Evolutionary conservation across 768 basidiomycete species (phyloP).

Genomic region (Crepidotus variabilis): DNA sequence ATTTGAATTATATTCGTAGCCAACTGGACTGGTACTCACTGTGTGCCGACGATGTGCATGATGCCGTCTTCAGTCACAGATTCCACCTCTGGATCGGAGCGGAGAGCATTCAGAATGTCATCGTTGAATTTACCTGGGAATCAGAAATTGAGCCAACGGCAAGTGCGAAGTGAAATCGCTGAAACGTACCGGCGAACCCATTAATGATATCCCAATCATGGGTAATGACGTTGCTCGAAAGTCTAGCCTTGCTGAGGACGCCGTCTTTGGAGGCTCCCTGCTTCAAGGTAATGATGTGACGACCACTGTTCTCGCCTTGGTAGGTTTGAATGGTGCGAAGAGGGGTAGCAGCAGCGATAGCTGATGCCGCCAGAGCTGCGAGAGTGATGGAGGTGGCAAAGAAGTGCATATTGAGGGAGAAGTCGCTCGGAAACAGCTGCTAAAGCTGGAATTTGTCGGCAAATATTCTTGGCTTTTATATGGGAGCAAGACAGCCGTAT

Average conservation of each 20-base stretch:
- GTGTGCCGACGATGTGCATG: constrained; percentile 18
- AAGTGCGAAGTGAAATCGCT: background rate
- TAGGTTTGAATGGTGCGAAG: constrained; percentile 20
- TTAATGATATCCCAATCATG: constrained; percentile 25
- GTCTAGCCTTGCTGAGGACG: constrained; percentile 11
- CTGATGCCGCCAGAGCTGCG: background rate
- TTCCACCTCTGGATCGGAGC: constrained; percentile 21
- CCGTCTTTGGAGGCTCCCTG: constrained; percentile 17
- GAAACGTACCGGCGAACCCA: constrained; percentile 25
- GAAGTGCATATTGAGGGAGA: background rate
- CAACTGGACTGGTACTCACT: constrained; percentile 13
- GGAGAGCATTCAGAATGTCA: constrained; percentile 19
- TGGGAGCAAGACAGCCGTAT: too few species aligned
- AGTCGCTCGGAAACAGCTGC: too few species aligned
- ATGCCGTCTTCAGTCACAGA: constrained; percentile 26
- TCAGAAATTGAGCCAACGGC: background rate
- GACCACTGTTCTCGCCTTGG: constrained; percentile 21
- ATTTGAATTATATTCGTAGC: background rate
- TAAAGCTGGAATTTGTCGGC: too few species aligned
- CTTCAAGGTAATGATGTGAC: constrained; percentile 28
- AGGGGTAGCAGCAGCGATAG: constrained; percentile 7
- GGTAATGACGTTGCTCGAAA: constrained; percentile 2
- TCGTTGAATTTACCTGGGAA: constrained; percentile 14
- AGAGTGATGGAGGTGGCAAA: background rate
- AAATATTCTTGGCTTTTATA: background rate